These are phyloP conservation scores for Aspergillus sp. DNA, from an alignment of 2,329 filamentous ascomycete genomes.

Conservation along the genomic window DNA sequence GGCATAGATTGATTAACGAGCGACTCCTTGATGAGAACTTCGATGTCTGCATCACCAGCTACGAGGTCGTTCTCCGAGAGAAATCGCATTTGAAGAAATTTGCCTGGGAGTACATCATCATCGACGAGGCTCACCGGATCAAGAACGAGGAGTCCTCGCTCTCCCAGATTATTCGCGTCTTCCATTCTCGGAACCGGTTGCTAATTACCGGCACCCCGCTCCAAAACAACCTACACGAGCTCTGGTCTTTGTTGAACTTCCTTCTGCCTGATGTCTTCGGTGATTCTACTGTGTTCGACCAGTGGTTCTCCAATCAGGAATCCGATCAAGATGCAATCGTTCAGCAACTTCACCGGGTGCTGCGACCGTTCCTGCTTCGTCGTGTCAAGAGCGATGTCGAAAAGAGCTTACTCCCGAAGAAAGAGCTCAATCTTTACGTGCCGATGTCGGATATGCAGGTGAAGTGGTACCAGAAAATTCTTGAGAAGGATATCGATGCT, in stretches of 20 bases:
- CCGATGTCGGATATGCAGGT: slow-evolving; percentile 99
- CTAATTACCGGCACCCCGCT: slow-evolving; percentile 94
- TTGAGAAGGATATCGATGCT: slow-evolving; percentile 97
- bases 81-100: slow-evolving; percentile 95
- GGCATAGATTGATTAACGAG: slow-evolving; percentile 77
- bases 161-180: slow-evolving; percentile 90
- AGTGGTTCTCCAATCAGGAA: slow-evolving; percentile 91
- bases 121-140: slow-evolving; percentile 96
- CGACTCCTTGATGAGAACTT: slow-evolving; percentile 90
- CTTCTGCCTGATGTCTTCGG: slow-evolving; percentile 96
- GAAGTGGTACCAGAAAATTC: slow-evolving; percentile 97
- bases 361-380: slow-evolving; percentile 86
- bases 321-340: slow-evolving; percentile 92
- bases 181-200: slow-evolving; percentile 88
- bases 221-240: slow-evolving; percentile 95
- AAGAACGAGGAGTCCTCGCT: slow-evolving; percentile 98
- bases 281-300: slow-evolving; percentile 90
- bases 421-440: slow-evolving; percentile 92
- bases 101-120: slow-evolving; percentile 99
- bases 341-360: slow-evolving; percentile 84
- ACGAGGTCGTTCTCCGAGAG: slow-evolving; percentile 96
- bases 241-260: slow-evolving; percentile 97
- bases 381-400: slow-evolving; percentile 97
- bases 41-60: slow-evolving; percentile 95
- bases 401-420: slow-evolving; percentile 94